phyloP scores from a whole-genome alignment of 148 eudicot species.

The Camellia lanceoleosa region DNA sequence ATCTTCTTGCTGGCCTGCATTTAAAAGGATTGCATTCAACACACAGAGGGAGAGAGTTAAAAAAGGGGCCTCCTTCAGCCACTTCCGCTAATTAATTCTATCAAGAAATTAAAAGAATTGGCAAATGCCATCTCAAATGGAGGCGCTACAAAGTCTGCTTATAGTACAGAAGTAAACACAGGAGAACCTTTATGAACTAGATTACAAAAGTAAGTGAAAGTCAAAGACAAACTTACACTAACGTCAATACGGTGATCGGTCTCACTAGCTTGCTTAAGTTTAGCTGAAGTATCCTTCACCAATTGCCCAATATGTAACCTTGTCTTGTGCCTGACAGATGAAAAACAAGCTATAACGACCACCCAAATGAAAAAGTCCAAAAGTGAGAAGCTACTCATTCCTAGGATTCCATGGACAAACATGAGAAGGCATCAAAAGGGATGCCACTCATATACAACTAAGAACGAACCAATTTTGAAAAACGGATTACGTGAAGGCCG shows the following conservation, averaged over 20 bases:
- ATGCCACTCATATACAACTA: too few relatives aligned
- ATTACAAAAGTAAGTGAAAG: neutral
- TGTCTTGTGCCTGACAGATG: constrained; percentile 30
- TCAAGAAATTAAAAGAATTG: neutral
- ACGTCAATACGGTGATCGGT: constrained; percentile 31
- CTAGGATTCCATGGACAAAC: neutral
- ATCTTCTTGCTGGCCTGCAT: constrained; percentile 37
- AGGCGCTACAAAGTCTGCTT: neutral
- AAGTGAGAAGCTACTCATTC: neutral
- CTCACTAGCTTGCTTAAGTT: constrained; percentile 38
- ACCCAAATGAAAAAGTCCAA: neutral
- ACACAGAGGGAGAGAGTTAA: neutral
- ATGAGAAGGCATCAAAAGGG: neutral
- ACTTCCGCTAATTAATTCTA: neutral
- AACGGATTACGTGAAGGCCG: neutral
- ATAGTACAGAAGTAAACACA: neutral
- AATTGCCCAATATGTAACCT: constrained; percentile 34
- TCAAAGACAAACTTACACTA: constrained; percentile 22
- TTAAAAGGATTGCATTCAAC: neutral
- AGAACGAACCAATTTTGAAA: neutral
- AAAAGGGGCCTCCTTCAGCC: neutral
- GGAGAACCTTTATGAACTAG: neutral
- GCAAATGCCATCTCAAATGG: neutral
- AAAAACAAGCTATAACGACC: constrained; percentile 1
- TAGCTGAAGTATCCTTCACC: constrained; percentile 38